Evolutionary conservation across 2,329 filamentous ascomycete genomes (phyloP).

Genomic region (Ascochyta fabae): DNA sequence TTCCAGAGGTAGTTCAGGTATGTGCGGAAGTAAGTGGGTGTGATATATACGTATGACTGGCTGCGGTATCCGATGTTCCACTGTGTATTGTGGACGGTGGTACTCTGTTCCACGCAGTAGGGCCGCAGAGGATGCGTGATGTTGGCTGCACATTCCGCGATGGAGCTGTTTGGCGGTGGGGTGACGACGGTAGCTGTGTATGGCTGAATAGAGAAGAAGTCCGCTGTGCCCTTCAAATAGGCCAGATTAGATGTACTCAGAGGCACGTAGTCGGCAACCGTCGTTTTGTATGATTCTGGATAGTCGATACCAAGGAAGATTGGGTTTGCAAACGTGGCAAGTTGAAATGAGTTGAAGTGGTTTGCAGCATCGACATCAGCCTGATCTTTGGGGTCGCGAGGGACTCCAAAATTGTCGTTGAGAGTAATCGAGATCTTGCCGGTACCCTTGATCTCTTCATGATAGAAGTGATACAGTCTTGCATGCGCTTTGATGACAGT

Average conservation of each 20-base stretch:
- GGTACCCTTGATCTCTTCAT: slow-evolving; percentile 59
- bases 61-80: slow-evolving; percentile 67
- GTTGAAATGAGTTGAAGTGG: slow-evolving; percentile 53
- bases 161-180: slow-evolving; percentile 52
- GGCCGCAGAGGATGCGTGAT: slow-evolving; percentile 56
- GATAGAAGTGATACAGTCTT: slow-evolving; percentile 60
- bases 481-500: slow-evolving; percentile 55
- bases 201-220: slow-evolving; percentile 64
- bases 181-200: slow-evolving; percentile 65
- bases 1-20: slow-evolving; percentile 66
- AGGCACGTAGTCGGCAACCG: slow-evolving; percentile 48
- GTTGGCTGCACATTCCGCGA: slow-evolving; percentile 58
- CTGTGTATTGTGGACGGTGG: slow-evolving; percentile 54
- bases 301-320: slow-evolving; percentile 61
- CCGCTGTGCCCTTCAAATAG: slow-evolving; percentile 53
- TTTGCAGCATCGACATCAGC: slow-evolving; percentile 55
- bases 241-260: slow-evolving; percentile 57
- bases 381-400: slow-evolving; percentile 46
- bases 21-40: slow-evolving; percentile 63
- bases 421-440: slow-evolving; percentile 61
- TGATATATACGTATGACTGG: slow-evolving; percentile 64
- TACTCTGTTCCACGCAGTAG: slow-evolving; percentile 60
- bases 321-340: slow-evolving; percentile 60
- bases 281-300: slow-evolving; percentile 52
- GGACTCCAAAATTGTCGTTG: slow-evolving; percentile 50